Percentiles rank a stretch among this genome's conserved stretches.
These are phyloP conservation scores for Cyclotella sp. DNA, from an alignment of 108 stramenopile genomes.

Conservation along the genomic window DNA sequence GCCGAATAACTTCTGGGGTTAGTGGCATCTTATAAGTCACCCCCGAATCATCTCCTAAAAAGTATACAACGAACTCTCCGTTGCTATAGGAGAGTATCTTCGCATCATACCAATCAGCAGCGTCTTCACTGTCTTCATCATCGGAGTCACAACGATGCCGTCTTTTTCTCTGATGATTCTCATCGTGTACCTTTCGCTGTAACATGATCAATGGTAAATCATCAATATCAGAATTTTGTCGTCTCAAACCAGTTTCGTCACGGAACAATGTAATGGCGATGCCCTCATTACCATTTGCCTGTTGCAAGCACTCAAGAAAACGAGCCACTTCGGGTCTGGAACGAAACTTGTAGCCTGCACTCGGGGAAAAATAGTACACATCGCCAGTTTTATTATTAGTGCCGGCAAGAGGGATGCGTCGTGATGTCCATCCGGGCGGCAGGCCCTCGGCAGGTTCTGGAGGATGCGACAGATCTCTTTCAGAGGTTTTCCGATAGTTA, in stretches of 20 bases:
- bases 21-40: conserved; percentile 71
- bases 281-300: conserved; percentile 21
- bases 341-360: conserved; percentile 27
- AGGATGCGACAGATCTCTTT: conserved; percentile 15
- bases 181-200: conserved; percentile 1
- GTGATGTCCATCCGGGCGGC: conserved; percentile 34
- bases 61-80: conserved; percentile 47
- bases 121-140: conserved; percentile 47
- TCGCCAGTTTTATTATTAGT: background rate
- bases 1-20: conserved; percentile 61
- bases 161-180: conserved; percentile 4
- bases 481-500: conserved; percentile 13
- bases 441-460: conserved; percentile 25
- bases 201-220: conserved; percentile 8
- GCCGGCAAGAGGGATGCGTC: conserved; percentile 10
- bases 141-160: conserved; percentile 19
- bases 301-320: conserved; percentile 23
- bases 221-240: conserved; percentile 10
- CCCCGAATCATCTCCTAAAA: conserved; percentile 70
- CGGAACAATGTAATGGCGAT: conserved; percentile 16
- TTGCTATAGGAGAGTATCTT: conserved; percentile 49
- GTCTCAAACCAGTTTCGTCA: background rate
- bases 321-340: conserved; percentile 27
- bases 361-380: conserved; percentile 36
- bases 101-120: conserved; percentile 86